A percentile compares a stretch with the other conserved stretches of the same genome.
phyloP scores from a whole-genome alignment of 2,329 filamentous ascomycete genomes.

The Fonsecaea pedrosoi region DNA sequence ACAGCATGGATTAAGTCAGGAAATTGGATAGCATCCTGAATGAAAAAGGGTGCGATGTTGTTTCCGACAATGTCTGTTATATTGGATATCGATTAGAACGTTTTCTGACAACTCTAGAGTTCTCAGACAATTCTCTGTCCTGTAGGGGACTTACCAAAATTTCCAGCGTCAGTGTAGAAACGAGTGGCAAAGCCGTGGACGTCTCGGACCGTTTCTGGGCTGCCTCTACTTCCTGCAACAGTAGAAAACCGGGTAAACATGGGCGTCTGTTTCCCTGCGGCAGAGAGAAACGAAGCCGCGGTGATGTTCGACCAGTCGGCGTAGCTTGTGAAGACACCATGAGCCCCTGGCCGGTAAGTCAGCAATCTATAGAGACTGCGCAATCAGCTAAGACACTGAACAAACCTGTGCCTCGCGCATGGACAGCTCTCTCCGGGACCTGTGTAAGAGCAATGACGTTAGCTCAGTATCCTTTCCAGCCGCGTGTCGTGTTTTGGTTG shows the following conservation, averaged over 20 bases:
- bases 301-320: slow-evolving; percentile 14
- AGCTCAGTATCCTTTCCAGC: background rate
- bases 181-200: slow-evolving; percentile 13
- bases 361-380: background rate
- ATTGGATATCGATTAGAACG: background rate
- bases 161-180: slow-evolving; percentile 10
- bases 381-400: background rate
- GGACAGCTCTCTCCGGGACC: slow-evolving; percentile 13
- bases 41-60: slow-evolving; percentile 9
- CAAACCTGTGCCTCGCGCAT: slow-evolving; percentile 8
- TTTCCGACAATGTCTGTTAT: slow-evolving; percentile 9
- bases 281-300: slow-evolving; percentile 10
- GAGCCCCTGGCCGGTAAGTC: background rate
- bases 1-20: slow-evolving; percentile 8
- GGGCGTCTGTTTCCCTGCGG: slow-evolving; percentile 7
- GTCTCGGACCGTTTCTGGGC: slow-evolving; percentile 8
- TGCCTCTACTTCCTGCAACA: slow-evolving; percentile 11
- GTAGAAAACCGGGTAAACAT: slow-evolving; percentile 10
- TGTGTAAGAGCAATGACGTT: background rate
- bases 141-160: background rate
- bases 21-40: slow-evolving; percentile 10
- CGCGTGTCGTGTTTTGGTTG: background rate
- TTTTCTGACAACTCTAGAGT: background rate
- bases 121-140: background rate
- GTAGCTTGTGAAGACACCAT: slow-evolving; percentile 14